These are phyloP conservation scores for Cercospora sesami DNA, from an alignment of 2,329 filamentous ascomycete species.

Conservation along the genomic window DNA sequence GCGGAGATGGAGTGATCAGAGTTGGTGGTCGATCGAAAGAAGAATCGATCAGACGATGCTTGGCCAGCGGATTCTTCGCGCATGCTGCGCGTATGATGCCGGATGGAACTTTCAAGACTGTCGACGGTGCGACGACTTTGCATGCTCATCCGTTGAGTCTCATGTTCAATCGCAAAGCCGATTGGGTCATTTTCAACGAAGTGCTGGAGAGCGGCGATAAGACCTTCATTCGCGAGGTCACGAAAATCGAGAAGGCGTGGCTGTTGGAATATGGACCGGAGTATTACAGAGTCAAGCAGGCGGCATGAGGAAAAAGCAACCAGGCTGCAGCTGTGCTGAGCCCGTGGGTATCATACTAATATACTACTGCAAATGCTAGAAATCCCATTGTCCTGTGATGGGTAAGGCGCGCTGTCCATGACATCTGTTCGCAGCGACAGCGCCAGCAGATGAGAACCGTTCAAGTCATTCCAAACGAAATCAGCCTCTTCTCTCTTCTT, in stretches of 20 bases:
- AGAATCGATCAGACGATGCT: constrained; percentile 77
- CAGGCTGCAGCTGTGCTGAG: constrained; percentile 1
- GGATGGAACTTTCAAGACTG: constrained; percentile 84
- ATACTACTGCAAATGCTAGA: constrained; percentile 1
- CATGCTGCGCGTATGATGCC: constrained; percentile 92
- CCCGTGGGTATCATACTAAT: constrained; percentile 5
- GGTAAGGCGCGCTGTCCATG: not conserved
- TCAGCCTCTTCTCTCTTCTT: not conserved
- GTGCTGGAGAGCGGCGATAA: constrained; percentile 86
- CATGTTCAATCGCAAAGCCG: constrained; percentile 94
- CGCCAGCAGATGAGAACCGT: not conserved
- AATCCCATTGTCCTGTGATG: not conserved
- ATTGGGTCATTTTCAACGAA: constrained; percentile 96
- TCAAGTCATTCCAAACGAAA: not conserved
- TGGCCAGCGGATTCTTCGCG: constrained; percentile 88
- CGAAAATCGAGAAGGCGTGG: constrained; percentile 93
- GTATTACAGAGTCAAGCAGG: constrained; percentile 66
- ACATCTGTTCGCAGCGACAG: not conserved
- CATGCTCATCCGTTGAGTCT: constrained; percentile 89
- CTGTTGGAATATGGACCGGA: constrained; percentile 82
- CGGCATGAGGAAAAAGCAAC: not conserved
- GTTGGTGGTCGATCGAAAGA: constrained; percentile 52
- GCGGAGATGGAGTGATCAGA: constrained; percentile 36
- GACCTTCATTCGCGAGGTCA: constrained; percentile 85
- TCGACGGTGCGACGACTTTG: constrained; percentile 74